Evolutionary conservation across 139 green algal genomes (phyloP), one percentile per base, ranked within the genome.

Genomic region (Chlorella sp.): DNA sequence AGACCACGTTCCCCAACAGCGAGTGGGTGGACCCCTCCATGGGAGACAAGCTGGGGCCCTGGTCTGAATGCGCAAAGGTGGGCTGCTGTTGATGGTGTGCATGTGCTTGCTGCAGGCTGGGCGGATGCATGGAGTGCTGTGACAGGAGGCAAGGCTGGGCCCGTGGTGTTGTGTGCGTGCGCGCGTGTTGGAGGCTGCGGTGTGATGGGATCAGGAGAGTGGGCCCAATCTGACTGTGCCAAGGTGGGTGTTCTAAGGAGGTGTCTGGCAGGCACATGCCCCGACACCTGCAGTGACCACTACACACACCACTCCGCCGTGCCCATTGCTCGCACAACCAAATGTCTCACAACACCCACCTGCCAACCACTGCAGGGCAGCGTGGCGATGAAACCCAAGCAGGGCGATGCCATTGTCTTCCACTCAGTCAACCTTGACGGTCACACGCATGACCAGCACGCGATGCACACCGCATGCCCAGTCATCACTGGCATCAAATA

Each of bases 401-500:
- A 89, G 24, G 93, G 93, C 0, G 93, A 96, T 82, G 93, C 93
- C 1, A 68, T 96, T 7, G 69, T 96, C 7, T 96, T 96, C 84
- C 94, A 91, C 83, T 89, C 64, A 34, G 64, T 91, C 34, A 89
- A 81, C n/a, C 92, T 88, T 0, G 88, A 91, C 37, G 90, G 90
- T 89, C 28, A 16, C 15, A 92, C 48, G 90, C 53, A 76, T 11
- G 92, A 95, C 79, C 48, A 36, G 26, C 42, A 78, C n/a, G 69
- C 86, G 37, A 37, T 94, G 24, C 93, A 95, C 89, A 89, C 90
- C 36, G 94, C 92, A 48, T 97, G 95, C 91, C 95, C 95, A 26
- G 94, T 97, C 1, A 80, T 95, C 30, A 24, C 61, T 1, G 95
- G 95, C 28, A 81, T 93, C 26, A 97, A 97, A 88, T 97, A 94